Evolutionary conservation across 495 filamentous ascomycete genomes (phyloP), one percentile per base, ranked within the genome.

Genomic region (Aspergillus bridgeri): DNA sequence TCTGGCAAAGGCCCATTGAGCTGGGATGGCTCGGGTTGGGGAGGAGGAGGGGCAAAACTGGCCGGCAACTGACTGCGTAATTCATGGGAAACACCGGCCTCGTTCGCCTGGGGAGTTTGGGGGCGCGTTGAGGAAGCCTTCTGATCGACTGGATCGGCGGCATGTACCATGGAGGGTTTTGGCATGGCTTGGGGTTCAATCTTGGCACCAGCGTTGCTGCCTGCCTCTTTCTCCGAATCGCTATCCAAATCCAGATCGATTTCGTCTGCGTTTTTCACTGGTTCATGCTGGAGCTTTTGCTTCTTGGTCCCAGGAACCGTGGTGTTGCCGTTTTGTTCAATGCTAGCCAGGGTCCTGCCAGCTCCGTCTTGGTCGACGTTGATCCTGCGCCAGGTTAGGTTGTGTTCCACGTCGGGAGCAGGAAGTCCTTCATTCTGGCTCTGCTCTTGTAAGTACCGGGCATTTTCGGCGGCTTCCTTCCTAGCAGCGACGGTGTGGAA

Each of bases 61-160:
- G 84, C 81, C 8, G 88, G 89, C 18, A 91, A 79, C 50, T 86
- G 85, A 43, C 78, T 80, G 19, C 86, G 82, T 53, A 94, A 65
- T 52, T 79, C 80, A 29, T 86, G 78, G 17, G 85, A 65, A 3
- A 89, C 74, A 6, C 13, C 33, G 33, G 33, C 3, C 1, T 38
- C 33, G 9, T 2, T 38, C 7, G 33, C 33, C 1, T 38, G 9
- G 17, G 33, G 33, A 15, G 9, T 15, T 38, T 38, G 33, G 17
- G 33, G 13, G 13, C 17, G 33, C 2, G 3, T 38, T 9, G 33
- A 38, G 33, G 9, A 38, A 38, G 5, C 33, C 7, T 38, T 38
- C 33, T 38, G 3, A 38, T 38, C 33, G 33, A 15, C 9, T 13
- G 3, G 33, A 38, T 38, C 9, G 17, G 33, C 7, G 9, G 33